phyloP scores from a whole-genome alignment of 139 green algal genomes.

The Closterium sp. region DNA sequence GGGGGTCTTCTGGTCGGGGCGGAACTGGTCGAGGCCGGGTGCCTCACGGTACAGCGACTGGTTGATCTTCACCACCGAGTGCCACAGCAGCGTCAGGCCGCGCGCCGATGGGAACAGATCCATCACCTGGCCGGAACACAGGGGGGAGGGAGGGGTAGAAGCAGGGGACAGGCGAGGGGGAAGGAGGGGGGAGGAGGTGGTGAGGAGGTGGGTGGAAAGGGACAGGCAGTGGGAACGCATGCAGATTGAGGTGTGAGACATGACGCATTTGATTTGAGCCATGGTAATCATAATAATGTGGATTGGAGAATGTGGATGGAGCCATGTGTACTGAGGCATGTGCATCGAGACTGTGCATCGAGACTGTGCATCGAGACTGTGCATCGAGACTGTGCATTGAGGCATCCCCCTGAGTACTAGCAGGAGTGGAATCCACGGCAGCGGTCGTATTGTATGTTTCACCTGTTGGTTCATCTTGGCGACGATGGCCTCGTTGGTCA shows the following conservation, averaged over 20 bases:
- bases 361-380: no score
- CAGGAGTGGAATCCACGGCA: background rate
- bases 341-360: no score
- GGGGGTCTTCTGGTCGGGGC: constrained; percentile 86
- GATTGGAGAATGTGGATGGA: no score
- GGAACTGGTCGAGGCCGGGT: constrained; percentile 69
- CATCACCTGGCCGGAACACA: constrained; percentile 23
- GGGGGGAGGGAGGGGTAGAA: background rate
- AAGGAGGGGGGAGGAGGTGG: background rate
- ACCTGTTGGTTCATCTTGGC: constrained; percentile 79
- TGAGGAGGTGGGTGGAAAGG: background rate
- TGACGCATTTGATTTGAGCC: no score
- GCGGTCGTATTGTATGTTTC: background rate
- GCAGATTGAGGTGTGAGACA: no score
- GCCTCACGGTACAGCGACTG: constrained; percentile 92
- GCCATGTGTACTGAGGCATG: background rate
- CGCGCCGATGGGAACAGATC: constrained; percentile 85
- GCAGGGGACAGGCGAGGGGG: background rate
- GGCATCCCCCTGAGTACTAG: no score
- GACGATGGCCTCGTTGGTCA: constrained; percentile 88
- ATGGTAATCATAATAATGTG: no score
- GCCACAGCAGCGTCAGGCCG: constrained; percentile 73
- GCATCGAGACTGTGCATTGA: no score
- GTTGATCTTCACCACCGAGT: constrained; percentile 89
- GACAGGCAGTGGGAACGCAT: background rate